A percentile compares a stretch with the other conserved stretches of the same genome.
phyloP scores from a whole-genome alignment of 305 asterid species.

The Rubia tinctorum region DNA sequence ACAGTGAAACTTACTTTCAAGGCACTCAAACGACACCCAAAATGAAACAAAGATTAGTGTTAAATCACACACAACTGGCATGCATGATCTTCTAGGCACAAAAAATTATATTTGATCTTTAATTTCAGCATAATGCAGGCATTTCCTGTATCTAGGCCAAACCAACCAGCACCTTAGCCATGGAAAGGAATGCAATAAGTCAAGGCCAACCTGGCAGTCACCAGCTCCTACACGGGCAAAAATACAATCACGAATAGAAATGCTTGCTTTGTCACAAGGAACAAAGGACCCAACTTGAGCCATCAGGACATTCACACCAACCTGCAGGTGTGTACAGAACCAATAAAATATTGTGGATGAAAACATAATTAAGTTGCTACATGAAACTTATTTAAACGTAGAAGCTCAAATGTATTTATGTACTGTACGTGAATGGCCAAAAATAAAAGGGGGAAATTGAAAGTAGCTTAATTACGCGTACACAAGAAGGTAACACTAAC shows the following conservation, averaged over 20 bases:
- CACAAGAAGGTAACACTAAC: neutral
- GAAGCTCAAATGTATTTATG: neutral
- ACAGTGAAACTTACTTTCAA: neutral
- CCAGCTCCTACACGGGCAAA: constrained; percentile 99
- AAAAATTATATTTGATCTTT: neutral
- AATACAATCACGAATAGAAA: constrained; percentile 94
- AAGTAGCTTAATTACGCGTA: neutral
- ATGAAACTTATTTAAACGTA: neutral
- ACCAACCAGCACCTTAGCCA: neutral
- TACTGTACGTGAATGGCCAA: neutral
- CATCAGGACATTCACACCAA: constrained; percentile 92
- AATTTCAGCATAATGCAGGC: neutral
- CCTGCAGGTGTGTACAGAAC: constrained; percentile 39
- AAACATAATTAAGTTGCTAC: neutral
- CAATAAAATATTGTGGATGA: neutral
- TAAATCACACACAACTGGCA: neutral
- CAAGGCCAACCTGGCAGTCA: constrained; percentile 79
- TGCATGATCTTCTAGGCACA: neutral
- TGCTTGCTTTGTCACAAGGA: constrained; percentile 83
- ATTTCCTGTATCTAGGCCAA: neutral
- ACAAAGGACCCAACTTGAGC: constrained; percentile 94
- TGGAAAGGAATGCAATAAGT: neutral
- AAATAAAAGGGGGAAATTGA: neutral
- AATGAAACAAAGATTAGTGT: neutral
- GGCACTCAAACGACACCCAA: neutral